phyloP scores from a whole-genome alignment of 441 rosid species.

The Erysimum cheiri region DNA sequence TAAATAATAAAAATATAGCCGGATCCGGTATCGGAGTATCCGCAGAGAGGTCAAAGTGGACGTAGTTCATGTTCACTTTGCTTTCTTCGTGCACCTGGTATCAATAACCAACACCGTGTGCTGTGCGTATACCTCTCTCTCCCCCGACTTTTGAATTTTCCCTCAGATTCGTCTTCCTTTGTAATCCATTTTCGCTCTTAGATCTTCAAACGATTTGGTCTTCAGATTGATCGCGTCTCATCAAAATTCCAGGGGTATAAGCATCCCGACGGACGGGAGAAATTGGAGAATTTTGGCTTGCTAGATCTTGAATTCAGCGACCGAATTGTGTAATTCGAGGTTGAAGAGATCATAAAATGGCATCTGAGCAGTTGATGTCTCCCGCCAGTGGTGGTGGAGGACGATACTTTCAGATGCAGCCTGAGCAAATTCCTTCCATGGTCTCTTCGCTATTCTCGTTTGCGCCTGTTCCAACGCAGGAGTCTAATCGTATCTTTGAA shows the following conservation, averaged over 20 bases:
- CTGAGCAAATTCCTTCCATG: constrained; percentile 62
- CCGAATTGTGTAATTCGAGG: constrained; percentile 9
- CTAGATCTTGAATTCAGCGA: constrained; percentile 23
- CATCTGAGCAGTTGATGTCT: constrained; percentile 79
- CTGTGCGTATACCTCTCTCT: constrained; percentile 1
- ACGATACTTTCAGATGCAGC: constrained; percentile 78
- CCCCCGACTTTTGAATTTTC: constrained; percentile 28
- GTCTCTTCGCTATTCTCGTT: constrained; percentile 64
- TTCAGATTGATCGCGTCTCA: constrained; percentile 14
- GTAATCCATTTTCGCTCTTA: background rate
- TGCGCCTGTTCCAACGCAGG: constrained; percentile 54
- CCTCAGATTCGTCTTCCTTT: constrained; percentile 28
- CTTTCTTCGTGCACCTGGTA: constrained; percentile 25
- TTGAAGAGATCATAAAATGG: constrained; percentile 51
- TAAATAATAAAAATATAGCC: background rate
- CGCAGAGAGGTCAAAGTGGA: constrained; percentile 28
- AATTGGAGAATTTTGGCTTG: background rate
- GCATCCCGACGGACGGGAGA: background rate
- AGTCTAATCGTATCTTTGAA: constrained; percentile 74
- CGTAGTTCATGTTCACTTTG: constrained; percentile 40
- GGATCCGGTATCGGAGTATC: constrained; percentile 27
- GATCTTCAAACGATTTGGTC: constrained; percentile 30
- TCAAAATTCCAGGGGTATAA: constrained; percentile 14
- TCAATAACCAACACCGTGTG: constrained; percentile 29
- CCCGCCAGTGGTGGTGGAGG: constrained; percentile 47